phyloP scores from a whole-genome alignment of 257 asterid genomes.

The Voacanga thouarsii region DNA sequence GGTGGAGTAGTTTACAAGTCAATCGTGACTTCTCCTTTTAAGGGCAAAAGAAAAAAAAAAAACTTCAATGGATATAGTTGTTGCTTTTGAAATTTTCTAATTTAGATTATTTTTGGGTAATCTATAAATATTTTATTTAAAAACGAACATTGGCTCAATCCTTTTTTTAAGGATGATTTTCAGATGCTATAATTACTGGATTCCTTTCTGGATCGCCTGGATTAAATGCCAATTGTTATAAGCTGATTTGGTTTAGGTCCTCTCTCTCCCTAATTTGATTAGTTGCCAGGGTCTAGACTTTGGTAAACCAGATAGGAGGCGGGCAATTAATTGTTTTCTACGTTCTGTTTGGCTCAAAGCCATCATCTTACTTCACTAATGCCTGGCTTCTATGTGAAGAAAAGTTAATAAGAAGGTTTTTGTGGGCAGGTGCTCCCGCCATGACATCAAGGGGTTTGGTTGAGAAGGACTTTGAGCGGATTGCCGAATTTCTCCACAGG shows the following conservation, averaged over 20 bases:
- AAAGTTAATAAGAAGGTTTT: not conserved
- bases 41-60: too few species aligned
- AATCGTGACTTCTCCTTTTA: too few species aligned
- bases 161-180: not conserved
- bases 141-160: not conserved
- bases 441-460: conserved; percentile 97
- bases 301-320: not conserved
- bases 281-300: not conserved
- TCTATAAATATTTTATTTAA: not conserved
- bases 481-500: conserved; percentile 89
- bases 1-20: not conserved
- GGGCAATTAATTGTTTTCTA: not conserved
- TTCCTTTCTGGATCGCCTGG: not conserved
- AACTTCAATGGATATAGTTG: not conserved
- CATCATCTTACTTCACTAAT: not conserved
- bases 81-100: not conserved
- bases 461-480: conserved; percentile 96
- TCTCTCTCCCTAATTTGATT: not conserved
- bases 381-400: not conserved
- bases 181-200: not conserved
- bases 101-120: not conserved
- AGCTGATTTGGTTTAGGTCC: not conserved
- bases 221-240: not conserved
- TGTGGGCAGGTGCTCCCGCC: conserved; percentile 73
- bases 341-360: not conserved